phyloP scores from a whole-genome alignment of 2,329 filamentous ascomycete genomes.

The Pyricularia grisea region DNA sequence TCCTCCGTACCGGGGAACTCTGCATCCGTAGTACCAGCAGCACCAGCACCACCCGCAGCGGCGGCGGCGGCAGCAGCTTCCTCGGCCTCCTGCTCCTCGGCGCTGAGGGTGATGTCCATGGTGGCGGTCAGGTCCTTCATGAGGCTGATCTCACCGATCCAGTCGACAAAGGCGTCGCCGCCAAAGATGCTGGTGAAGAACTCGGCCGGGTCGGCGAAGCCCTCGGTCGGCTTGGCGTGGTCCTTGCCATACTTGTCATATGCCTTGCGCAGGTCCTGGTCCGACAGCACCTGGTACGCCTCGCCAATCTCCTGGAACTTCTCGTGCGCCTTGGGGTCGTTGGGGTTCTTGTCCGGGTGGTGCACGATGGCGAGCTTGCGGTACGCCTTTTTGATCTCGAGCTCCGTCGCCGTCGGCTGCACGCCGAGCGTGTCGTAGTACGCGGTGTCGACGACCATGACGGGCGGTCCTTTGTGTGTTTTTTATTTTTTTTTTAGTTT shows the following conservation, averaged over 20 bases:
- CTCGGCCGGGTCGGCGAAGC: conserved; percentile 91
- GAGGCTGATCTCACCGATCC: conserved; percentile 95
- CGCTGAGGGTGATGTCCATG: conserved; percentile 93
- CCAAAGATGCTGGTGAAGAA: conserved; percentile 99
- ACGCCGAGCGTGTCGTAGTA: conserved; percentile 88
- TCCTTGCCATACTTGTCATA: conserved; percentile 99
- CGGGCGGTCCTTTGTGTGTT: conserved; percentile 10
- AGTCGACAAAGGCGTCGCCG: conserved; percentile 88
- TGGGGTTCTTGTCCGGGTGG: conserved; percentile 96
- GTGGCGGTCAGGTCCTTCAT: conserved; percentile 98
- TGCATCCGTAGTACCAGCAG: conserved; percentile 22
- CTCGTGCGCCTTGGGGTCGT: conserved; percentile 85
- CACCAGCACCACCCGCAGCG: conserved; percentile 3
- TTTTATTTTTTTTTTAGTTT: no score
- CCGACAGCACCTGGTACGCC: conserved; percentile 73
- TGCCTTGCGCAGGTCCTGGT: conserved; percentile 74
- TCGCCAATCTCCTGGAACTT: conserved; percentile 85
- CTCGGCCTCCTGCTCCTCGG: conserved; percentile 44
- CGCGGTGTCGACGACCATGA: conserved; percentile 78
- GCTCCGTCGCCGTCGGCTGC: conserved; percentile 71
- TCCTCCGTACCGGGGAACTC: conserved; percentile 50
- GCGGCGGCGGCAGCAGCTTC: conserved; percentile 27
- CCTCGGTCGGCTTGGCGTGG: conserved; percentile 77
- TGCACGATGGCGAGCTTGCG: conserved; percentile 89
- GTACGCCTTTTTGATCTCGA: conserved; percentile 97